Evolutionary conservation across 208 protist species (phyloP), one percentile per base, ranked within the genome.

Genomic region (Leishmania aethiopica): DNA sequence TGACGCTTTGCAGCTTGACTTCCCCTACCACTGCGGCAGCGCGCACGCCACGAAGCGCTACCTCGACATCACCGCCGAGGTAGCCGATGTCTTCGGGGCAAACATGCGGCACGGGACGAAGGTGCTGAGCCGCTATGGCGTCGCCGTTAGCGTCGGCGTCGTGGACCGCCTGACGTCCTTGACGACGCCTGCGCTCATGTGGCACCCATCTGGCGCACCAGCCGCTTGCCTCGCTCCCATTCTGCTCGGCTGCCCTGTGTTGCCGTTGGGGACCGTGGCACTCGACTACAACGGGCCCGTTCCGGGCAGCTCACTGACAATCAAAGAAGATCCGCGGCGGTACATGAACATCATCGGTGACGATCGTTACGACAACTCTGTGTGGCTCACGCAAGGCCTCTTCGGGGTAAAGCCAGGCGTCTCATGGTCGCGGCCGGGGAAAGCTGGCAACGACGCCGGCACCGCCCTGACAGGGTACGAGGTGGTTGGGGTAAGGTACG

Each of bases 21-120:
- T 97, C 74, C 92, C 94, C 1, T 97, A 97, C 71, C 94, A 97
- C 76, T 94, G 86, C 77, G 94, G 94, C 35, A 84, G 82, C 28
- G 81, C 71, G 64, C 94, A 97, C 55, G 92, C 94, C 3, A 80
- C 76, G 17, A 92, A 93, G 81, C 88, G 83, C 7, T 97, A 94
- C 84, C 89, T 94, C 75, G 94, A 97, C 82, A 89, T 92, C 45
- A 86, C 88, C n/a, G 62, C 57, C 19, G 91, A 96, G 53, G 86
- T 89, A 0, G 70, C 81, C 67, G 37, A 84, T 47, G 84, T 90
- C 66, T 91, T 92, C 80, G 84, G 80, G 15, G 76, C 53, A 42
- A 60, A 79, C 17, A 80, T 86, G 67, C 86, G 57, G 35, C 94
- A 97, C 78, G 93, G 94, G 3, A 75, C 72, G 15, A 96, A 97